Evolutionary conservation across 768 basidiomycete species (phyloP).

Genomic region (Omphalotus guepiniiformis): DNA sequence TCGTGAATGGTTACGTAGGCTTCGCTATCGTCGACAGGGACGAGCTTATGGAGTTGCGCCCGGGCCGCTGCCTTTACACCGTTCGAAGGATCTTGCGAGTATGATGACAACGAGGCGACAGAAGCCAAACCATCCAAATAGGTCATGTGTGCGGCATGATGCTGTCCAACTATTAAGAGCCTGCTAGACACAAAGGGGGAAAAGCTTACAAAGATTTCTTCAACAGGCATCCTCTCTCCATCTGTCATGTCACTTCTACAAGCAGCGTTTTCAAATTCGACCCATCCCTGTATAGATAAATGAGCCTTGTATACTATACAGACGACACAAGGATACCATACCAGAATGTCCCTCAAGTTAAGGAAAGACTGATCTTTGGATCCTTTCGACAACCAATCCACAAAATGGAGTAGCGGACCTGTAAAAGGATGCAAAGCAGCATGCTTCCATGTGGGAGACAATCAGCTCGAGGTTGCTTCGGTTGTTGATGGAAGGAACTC

Average conservation of each 20-base stretch:
- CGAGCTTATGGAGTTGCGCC: slow-evolving; percentile 49
- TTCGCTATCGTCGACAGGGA: slow-evolving; percentile 37
- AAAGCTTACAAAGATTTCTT: slow-evolving; percentile 67
- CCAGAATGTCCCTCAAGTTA: slow-evolving; percentile 85
- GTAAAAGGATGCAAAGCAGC: slow-evolving; percentile 55
- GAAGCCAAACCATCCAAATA: slow-evolving; percentile 86
- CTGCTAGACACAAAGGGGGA: background rate
- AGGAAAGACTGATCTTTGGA: slow-evolving; percentile 62
- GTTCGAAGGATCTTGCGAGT: slow-evolving; percentile 55
- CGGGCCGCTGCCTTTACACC: slow-evolving; percentile 58
- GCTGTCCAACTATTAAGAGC: slow-evolving; percentile 37
- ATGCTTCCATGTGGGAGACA: slow-evolving; percentile 64
- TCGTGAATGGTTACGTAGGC: slow-evolving; percentile 27
- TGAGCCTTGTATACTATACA: too few relatives aligned
- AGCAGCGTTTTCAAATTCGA: slow-evolving; percentile 74
- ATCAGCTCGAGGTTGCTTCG: slow-evolving; percentile 75
- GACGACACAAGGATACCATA: too few relatives aligned
- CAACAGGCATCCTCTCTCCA: slow-evolving; percentile 31
- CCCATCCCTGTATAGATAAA: slow-evolving; percentile 76
- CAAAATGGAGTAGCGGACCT: slow-evolving; percentile 64
- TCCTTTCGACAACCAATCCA: slow-evolving; percentile 68
- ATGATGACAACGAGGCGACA: slow-evolving; percentile 65
- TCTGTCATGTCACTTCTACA: slow-evolving; percentile 27
- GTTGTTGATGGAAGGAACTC: slow-evolving; percentile 86
- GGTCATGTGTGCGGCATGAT: slow-evolving; percentile 91